A percentile compares a stretch with the other conserved stretches of the same genome.
phyloP scores from a whole-genome alignment of 2,329 filamentous ascomycete species.

The Monosporascus sp. region DNA sequence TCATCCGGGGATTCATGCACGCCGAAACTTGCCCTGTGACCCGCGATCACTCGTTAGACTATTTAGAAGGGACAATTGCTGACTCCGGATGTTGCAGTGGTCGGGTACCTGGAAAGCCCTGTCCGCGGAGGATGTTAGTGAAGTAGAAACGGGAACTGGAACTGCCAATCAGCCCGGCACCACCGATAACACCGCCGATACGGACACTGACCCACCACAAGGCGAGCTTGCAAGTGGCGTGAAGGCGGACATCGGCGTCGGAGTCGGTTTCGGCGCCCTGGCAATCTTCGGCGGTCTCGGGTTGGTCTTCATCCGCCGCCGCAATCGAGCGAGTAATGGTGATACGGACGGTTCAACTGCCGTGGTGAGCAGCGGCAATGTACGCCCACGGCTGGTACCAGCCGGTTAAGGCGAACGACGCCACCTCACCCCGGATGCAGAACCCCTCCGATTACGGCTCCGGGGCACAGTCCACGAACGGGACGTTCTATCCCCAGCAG shows the following conservation, averaged over 20 bases:
- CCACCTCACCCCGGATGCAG: not conserved
- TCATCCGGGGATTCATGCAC: too few species aligned
- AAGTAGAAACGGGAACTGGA: not conserved
- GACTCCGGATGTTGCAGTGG: too few species aligned
- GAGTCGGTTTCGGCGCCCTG: constrained; percentile 20
- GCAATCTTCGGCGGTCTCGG: constrained; percentile 14
- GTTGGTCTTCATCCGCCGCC: constrained; percentile 22
- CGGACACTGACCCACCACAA: not conserved
- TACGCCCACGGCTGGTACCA: not conserved
- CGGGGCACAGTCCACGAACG: too few species aligned
- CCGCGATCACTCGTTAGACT: too few species aligned
- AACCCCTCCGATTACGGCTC: not conserved
- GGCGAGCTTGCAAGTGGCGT: constrained; percentile 23
- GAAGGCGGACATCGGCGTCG: constrained; percentile 29
- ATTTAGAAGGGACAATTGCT: too few species aligned
- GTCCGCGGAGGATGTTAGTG: constrained; percentile 12
- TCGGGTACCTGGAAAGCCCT: constrained; percentile 18
- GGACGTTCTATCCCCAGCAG: not conserved
- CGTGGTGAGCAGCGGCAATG: not conserved
- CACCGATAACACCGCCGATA: not conserved
- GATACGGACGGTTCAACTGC: not conserved
- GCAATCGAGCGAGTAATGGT: constrained; percentile 10
- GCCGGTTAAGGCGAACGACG: not conserved
- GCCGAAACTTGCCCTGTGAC: too few species aligned
- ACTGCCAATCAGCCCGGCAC: too few species aligned